Base-by-base conservation (phyloP, 2,329 filamentous ascomycete genomes). In the Cladosporium sp. region DNA sequence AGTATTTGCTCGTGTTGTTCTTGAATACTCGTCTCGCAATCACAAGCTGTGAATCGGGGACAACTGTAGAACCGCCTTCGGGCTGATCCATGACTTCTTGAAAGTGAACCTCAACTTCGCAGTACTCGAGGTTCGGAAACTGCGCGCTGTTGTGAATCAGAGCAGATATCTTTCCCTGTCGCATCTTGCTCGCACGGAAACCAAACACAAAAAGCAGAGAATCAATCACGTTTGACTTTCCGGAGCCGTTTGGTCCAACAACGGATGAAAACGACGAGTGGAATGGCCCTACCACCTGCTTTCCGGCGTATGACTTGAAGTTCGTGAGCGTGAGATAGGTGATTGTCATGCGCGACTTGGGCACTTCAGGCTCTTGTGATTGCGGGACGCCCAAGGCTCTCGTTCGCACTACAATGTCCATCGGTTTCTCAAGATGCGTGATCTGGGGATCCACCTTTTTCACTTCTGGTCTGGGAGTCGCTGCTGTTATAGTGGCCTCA, bases 201-300 rank as follows among this genome's bases (percentile, higher is more conserved):
- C 95, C 93, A 66, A 99, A 99, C n/a, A 99, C 93, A 64, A 99
- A 99, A 1, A 99, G 81, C 22, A 99, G 75, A 2, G 93, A 96
- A 70, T 99, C 93, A 65, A 99, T 99, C 56, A 99, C 95, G 62
- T 99, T 99, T 18, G 93, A 97, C 69, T 99, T 99, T 53, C 93
- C 93, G 8, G 93, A 99, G 54, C 93, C 93, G 67, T 99, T 99
- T 43, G 95, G 93, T 1, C 93, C 95, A 8, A 99, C 93, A 2
- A 99, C 93, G 0, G 93, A 96, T 1, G 93, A 96, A 72, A 99
- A 99, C 0, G 93, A 99, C 1, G 89, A 81, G 68, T 99, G 93
- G 68, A 99, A 99, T 0, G 93, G 93, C 0, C 93, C 93, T 53
- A 99, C 93, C 71, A 95, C 86, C 68, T 99, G 93, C 55, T 88